Conservation (phyloP, 306 rosid species). For the Cicer arietinum region DNA sequence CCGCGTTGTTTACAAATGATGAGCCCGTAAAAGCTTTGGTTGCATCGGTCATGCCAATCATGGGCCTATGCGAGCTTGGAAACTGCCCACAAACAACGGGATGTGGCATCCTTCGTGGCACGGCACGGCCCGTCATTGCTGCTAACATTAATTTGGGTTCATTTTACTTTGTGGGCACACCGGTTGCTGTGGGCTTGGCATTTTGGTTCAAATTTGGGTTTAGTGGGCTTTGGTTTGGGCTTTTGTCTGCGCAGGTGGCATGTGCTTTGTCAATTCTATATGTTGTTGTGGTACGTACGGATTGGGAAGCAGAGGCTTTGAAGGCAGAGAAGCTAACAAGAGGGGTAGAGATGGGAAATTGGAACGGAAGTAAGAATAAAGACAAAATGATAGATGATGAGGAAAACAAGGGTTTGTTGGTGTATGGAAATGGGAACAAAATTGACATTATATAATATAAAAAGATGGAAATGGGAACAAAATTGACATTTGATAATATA, state of each 20-base stretch:
- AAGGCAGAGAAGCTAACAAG: conserved; percentile 64
- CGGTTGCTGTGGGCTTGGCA: conserved; percentile 82
- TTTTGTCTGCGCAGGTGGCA: conserved; percentile 80
- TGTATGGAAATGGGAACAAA: conserved; percentile 45
- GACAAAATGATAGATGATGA: conserved; percentile 43
- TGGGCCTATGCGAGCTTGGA: no score
- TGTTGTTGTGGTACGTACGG: conserved; percentile 63
- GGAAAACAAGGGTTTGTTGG: conserved; percentile 57
- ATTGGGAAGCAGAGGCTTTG: conserved; percentile 92
- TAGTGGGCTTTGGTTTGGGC: conserved; percentile 91
- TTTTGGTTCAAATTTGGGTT: conserved; percentile 79
- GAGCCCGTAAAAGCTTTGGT: no score
- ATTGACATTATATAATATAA: no score
- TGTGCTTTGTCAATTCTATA: conserved; percentile 78
- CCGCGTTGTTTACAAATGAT: no score
- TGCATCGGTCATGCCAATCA: no score
- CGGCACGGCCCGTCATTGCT: conserved; percentile 75
- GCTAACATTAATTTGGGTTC: conserved; percentile 74
- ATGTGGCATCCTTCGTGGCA: conserved; percentile 82
- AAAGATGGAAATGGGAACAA: no score
- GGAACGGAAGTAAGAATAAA: conserved; percentile 28
- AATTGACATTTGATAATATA: conserved; percentile 47
- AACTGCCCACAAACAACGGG: no score
- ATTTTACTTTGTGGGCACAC: conserved; percentile 85
- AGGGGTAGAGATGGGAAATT: conserved; percentile 47